phyloP scores from a whole-genome alignment of 805 yeast genomes.

The Kluyveromyces aestuarii region DNA sequence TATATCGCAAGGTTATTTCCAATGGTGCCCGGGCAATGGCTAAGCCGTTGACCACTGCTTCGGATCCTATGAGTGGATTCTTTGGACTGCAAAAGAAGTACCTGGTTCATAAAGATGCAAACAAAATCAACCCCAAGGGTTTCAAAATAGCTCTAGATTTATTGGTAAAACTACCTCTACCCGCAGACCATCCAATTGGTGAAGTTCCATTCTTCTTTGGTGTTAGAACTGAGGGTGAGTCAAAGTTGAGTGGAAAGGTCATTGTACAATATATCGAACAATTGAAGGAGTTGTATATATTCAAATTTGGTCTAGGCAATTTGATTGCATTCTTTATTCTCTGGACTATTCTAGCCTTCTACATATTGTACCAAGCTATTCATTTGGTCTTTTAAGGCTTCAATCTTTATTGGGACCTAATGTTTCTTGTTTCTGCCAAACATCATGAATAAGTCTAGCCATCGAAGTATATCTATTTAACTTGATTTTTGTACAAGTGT shows the following conservation, averaged over 20 bases:
- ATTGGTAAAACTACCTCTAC: conserved; percentile 37
- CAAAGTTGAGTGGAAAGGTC: conserved; percentile 40
- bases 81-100: conserved; percentile 42
- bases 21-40: conserved; percentile 42
- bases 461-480: background rate
- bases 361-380: conserved; percentile 21
- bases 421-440: background rate
- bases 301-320: conserved; percentile 36
- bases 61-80: conserved; percentile 47
- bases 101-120: conserved; percentile 26
- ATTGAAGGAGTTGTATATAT: conserved; percentile 37
- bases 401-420: background rate
- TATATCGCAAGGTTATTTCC: conserved; percentile 40
- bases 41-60: conserved; percentile 40
- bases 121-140: conserved; percentile 35
- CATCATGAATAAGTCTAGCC: background rate
- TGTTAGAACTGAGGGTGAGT: conserved; percentile 46
- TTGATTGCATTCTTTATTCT: conserved; percentile 27
- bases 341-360: conserved; percentile 24
- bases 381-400: conserved; percentile 13
- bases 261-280: conserved; percentile 40
- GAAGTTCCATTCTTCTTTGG: conserved; percentile 44
- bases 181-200: conserved; percentile 29
- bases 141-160: conserved; percentile 43
- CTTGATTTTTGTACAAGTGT: background rate